phyloP scores from a whole-genome alignment of 2,329 filamentous ascomycete genomes.

The Diaporthe caulivora region DNA sequence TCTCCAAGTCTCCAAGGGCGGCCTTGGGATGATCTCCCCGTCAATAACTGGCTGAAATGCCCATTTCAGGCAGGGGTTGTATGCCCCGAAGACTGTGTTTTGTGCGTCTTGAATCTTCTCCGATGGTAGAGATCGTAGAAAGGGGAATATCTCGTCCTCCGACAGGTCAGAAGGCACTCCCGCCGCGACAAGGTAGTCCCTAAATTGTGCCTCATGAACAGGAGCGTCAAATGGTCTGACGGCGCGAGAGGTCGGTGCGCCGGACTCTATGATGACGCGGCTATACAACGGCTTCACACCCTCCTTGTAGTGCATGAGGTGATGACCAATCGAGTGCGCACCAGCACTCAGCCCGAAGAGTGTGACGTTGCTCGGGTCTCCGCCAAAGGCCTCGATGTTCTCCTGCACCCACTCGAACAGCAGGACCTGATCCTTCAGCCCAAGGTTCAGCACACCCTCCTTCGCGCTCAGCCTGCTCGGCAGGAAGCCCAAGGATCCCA shows the following conservation, averaged over 20 bases:
- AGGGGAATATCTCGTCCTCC: slow-evolving; percentile 58
- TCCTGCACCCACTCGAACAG: slow-evolving; percentile 67
- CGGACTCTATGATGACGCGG: slow-evolving; percentile 54
- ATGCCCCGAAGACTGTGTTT: slow-evolving; percentile 49
- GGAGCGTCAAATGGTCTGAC: slow-evolving; percentile 57
- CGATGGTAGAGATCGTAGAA: slow-evolving; percentile 54
- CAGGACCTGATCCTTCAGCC: slow-evolving; percentile 64
- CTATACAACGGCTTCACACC: slow-evolving; percentile 50
- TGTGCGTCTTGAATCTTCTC: slow-evolving; percentile 49
- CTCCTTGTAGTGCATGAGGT: slow-evolving; percentile 59
- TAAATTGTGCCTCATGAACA: slow-evolving; percentile 62
- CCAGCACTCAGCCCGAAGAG: slow-evolving; percentile 63
- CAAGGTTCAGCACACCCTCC: slow-evolving; percentile 69
- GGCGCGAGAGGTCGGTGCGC: slow-evolving; percentile 54
- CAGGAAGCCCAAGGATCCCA: slow-evolving; percentile 73
- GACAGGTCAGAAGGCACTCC: slow-evolving; percentile 57
- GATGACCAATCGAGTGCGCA: slow-evolving; percentile 68
- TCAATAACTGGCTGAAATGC: slow-evolving; percentile 69
- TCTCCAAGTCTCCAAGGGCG: slow-evolving; percentile 45
- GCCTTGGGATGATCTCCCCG: slow-evolving; percentile 46
- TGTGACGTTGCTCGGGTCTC: slow-evolving; percentile 62
- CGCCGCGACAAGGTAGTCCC: slow-evolving; percentile 60
- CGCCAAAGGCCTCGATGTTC: slow-evolving; percentile 66
- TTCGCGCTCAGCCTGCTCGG: slow-evolving; percentile 61
- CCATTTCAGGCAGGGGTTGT: slow-evolving; percentile 53